Percentiles rank a stretch among this genome's conserved stretches.
Evolutionary conservation across 1,284 basidiomycete genomes (phyloP).

Genomic region (Fomitiporia mediterranea): DNA sequence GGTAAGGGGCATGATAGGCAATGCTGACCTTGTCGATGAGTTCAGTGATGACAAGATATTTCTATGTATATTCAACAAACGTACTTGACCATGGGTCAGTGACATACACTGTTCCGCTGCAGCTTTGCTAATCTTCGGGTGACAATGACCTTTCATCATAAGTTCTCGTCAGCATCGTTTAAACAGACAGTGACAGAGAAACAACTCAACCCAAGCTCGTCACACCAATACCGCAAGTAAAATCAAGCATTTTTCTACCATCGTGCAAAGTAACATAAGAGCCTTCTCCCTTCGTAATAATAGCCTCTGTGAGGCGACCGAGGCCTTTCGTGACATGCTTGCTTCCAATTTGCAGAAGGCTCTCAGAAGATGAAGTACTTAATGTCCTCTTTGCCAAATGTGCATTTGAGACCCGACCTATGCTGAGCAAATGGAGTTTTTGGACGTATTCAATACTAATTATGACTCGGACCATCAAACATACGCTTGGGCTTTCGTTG

Average conservation of each 20-base stretch:
- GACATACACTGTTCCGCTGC: constrained; percentile 82
- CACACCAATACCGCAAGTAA: constrained; percentile 84
- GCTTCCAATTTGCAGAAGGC: constrained; percentile 44
- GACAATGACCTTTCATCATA: constrained; percentile 65
- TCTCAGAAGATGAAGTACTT: constrained; percentile 10
- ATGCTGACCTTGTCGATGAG: constrained; percentile 60
- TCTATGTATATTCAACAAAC: not conserved
- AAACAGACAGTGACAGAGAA: constrained; percentile 24
- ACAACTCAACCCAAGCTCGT: constrained; percentile 73
- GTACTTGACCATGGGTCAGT: constrained; percentile 74
- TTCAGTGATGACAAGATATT: constrained; percentile 4
- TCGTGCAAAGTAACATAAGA: constrained; percentile 70
- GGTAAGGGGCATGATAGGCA: constrained; percentile 71
- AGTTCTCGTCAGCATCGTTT: constrained; percentile 10
- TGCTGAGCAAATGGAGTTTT: not conserved
- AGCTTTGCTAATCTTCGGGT: constrained; percentile 81
- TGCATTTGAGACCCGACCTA: not conserved
- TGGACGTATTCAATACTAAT: too few species aligned
- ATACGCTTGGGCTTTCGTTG: not conserved
- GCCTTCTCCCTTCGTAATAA: constrained; percentile 76
- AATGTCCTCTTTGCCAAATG: constrained; percentile 3
- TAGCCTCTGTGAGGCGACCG: constrained; percentile 59
- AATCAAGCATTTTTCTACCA: constrained; percentile 73
- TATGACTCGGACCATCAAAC: not conserved
- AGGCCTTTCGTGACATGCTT: constrained; percentile 70